Conservation (phyloP, 2,329 filamentous ascomycete genomes). For the Fusarium floridanum region DNA sequence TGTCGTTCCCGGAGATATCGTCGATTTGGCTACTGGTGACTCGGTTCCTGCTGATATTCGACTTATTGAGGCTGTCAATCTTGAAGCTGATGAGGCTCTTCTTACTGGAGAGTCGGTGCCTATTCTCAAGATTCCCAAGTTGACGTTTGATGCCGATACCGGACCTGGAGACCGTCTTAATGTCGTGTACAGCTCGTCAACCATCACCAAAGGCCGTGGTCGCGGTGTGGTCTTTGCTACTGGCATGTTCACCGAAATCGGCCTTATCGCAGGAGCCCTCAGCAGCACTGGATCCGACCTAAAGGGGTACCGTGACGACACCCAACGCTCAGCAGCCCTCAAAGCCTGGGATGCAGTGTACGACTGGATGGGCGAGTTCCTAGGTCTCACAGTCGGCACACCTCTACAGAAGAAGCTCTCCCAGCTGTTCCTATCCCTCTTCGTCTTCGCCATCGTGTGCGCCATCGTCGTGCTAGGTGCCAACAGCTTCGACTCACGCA, state of each 20-base stretch:
- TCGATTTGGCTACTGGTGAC: conserved; percentile 63
- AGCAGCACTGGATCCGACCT: conserved; percentile 42
- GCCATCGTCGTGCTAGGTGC: conserved; percentile 29
- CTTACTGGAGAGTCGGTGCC: conserved; percentile 72
- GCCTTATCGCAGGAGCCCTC: conserved; percentile 64
- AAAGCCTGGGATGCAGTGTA: neutral
- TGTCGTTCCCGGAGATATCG: conserved; percentile 69
- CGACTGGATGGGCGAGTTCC: conserved; percentile 53
- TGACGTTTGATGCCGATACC: conserved; percentile 53
- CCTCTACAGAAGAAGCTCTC: conserved; percentile 76
- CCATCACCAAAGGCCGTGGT: conserved; percentile 69
- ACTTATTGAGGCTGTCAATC: conserved; percentile 68
- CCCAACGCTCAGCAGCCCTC: neutral
- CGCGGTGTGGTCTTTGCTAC: conserved; percentile 71
- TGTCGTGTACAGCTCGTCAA: conserved; percentile 69
- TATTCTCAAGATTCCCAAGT: conserved; percentile 61
- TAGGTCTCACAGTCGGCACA: conserved; percentile 68
- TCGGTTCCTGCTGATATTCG: conserved; percentile 69
- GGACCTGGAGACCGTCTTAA: conserved; percentile 67
- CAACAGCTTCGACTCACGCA: conserved; percentile 49
- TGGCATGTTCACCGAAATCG: conserved; percentile 71
- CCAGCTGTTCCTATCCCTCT: conserved; percentile 73
- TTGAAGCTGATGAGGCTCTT: conserved; percentile 73
- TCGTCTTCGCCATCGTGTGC: conserved; percentile 34
- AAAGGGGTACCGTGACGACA: conserved; percentile 13